phyloP scores from a whole-genome alignment of 1,284 basidiomycete genomes.

The Spongiforma sp. region DNA sequence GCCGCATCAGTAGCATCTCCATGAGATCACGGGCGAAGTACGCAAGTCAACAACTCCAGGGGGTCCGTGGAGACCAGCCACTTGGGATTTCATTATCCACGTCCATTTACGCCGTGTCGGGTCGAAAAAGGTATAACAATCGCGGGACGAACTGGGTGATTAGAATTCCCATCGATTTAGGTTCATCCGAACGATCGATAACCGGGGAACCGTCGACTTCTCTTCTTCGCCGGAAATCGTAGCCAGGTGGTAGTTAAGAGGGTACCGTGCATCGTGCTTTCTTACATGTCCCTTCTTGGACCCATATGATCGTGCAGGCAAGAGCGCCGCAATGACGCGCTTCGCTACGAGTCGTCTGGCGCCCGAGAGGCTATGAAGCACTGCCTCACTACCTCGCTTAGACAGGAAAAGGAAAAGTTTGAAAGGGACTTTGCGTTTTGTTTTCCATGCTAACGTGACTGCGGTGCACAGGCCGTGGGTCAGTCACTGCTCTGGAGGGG shows the following conservation, averaged over 20 bases:
- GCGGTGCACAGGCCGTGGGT: slow-evolving; percentile 7
- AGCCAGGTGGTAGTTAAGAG: no score
- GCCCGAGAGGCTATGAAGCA: no score
- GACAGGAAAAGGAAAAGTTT: slow-evolving; percentile 1
- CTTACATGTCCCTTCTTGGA: no score
- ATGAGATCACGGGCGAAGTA: slow-evolving; percentile 4
- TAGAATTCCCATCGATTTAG: slow-evolving; percentile 2
- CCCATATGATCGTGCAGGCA: no score
- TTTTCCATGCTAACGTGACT: slow-evolving; percentile 23
- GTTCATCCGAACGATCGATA: slow-evolving; percentile 1
- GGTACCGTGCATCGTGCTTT: neutral
- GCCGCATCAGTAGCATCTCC: neutral
- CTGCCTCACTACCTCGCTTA: slow-evolving; percentile 4
- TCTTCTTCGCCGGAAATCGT: neutral
- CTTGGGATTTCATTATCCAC: neutral
- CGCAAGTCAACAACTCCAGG: slow-evolving; percentile 37
- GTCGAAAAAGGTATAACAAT: slow-evolving; percentile 1
- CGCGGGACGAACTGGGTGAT: neutral
- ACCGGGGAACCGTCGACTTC: neutral
- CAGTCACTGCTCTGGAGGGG: slow-evolving; percentile 1
- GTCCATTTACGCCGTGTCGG: slow-evolving; percentile 4
- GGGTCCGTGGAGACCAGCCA: slow-evolving; percentile 29
- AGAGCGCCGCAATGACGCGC: neutral
- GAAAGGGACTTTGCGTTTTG: neutral
- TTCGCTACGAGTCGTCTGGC: no score